Evolutionary conservation across 352 stramenopile genomes (phyloP), one percentile per base, ranked within the genome.

Genomic region (Blastocystis sp.): DNA sequence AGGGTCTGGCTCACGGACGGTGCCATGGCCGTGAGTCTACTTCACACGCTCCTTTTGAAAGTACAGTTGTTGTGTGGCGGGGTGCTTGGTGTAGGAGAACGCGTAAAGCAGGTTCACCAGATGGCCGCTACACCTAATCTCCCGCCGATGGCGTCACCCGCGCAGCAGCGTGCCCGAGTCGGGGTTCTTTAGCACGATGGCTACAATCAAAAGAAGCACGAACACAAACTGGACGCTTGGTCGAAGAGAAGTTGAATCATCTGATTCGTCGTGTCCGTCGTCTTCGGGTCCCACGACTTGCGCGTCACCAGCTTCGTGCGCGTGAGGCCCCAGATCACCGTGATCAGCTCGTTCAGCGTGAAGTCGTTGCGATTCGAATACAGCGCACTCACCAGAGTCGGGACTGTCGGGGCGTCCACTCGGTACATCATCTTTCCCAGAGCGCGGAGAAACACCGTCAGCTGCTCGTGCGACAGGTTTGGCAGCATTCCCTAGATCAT

Each of bases 41-140:
- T n/a, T 19, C 5, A 66, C 11, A 64, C 2, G 17, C 19, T 66
- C 11, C 10, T 41, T 34, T 66, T 53, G 17, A 48, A 53, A 53
- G 0, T 17, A 81, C 71, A 81, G 21, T 56, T 81, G 40, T n/a
- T 81, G 21, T 7, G 71, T 52, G 23, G 64, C 19, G n/a, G 71
- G 71, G 43, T 81, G 43, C 34, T 81, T 45, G 9, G 48, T n/a
- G 48, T 81, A 81, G 0, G 71, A 81, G 23, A 62, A 81, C 21
- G 48, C 66, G 71, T 81, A 81, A 17, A 81, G 41, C 52, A 81
- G 59, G 43, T 81, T 81, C 2, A 65, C 71, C 4, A 62, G 23
- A 64, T 81, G 66, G 23, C 48, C 64, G 17, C 71, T 81, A 81
- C 5, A 45, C 11, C 0, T 43, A 43, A 64, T 5, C 19, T 34